A percentile compares a stretch with the other conserved stretches of the same genome.
Conservation (phyloP, 805 yeast species). For the Suhomyces xylopsoci region DNA sequence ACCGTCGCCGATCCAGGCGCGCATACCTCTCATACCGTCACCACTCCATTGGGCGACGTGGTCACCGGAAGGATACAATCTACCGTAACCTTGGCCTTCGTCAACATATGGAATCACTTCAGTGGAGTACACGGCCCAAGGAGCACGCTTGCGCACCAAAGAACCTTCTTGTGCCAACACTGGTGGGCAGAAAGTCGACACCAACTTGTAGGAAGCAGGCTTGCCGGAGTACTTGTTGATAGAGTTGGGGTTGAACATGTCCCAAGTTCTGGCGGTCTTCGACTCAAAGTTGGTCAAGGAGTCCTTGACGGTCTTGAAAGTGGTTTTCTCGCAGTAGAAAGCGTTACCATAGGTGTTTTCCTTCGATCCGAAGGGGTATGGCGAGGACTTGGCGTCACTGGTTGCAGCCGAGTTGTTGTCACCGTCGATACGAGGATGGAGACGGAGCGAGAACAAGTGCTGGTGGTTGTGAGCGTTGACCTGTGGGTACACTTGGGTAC, state of each 20-base stretch:
- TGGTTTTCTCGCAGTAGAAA: slow-evolving; percentile 60
- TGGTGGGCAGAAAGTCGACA: slow-evolving; percentile 71
- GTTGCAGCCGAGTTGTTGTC: slow-evolving; percentile 71
- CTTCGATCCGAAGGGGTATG: slow-evolving; percentile 58
- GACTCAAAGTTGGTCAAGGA: slow-evolving; percentile 62
- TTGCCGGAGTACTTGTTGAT: slow-evolving; percentile 67
- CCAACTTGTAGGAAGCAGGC: slow-evolving; percentile 74
- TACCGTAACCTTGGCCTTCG: slow-evolving; percentile 46
- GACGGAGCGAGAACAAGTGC: slow-evolving; percentile 73
- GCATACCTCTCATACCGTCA: slow-evolving; percentile 63
- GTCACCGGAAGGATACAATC: slow-evolving; percentile 78
- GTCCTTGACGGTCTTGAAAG: slow-evolving; percentile 66
- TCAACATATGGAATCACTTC: slow-evolving; percentile 72
- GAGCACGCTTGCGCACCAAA: slow-evolving; percentile 75
- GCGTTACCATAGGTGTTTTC: slow-evolving; percentile 79
- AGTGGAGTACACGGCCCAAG: slow-evolving; percentile 68
- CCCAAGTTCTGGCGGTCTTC: slow-evolving; percentile 71
- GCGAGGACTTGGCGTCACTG: slow-evolving; percentile 61
- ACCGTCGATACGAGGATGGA: slow-evolving; percentile 81
- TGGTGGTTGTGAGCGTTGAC: slow-evolving; percentile 87
- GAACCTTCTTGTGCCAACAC: slow-evolving; percentile 73
- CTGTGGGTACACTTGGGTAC: slow-evolving; percentile 74
- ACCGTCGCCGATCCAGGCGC: slow-evolving; percentile 67
- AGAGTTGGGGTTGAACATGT: slow-evolving; percentile 67
- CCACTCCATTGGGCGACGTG: slow-evolving; percentile 74